A percentile compares a stretch with the other conserved stretches of the same genome.
Conservation (phyloP, 2,329 filamentous ascomycete genomes). For the Fusarium sarcochroum region DNA sequence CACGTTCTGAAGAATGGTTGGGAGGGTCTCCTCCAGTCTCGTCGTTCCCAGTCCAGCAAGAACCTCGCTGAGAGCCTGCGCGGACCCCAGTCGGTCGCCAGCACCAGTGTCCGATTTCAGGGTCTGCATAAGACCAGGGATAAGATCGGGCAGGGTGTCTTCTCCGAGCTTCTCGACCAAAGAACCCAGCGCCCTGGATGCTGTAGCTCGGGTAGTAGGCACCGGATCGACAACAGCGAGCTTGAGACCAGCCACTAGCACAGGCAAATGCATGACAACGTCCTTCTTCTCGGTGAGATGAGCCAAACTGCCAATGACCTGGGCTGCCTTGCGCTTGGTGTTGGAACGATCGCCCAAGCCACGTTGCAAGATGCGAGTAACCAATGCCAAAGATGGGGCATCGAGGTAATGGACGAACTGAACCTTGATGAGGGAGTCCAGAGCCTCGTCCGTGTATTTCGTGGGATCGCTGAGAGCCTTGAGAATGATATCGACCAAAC, state of each 20-base stretch:
- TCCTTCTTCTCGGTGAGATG: slow-evolving; percentile 98
- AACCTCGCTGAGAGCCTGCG: slow-evolving; percentile 95
- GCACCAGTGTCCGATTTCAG: slow-evolving; percentile 98
- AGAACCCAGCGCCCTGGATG: slow-evolving; percentile 94
- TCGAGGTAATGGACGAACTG: slow-evolving; percentile 99
- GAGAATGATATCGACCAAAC: slow-evolving; percentile 88
- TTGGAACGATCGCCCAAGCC: slow-evolving; percentile 91
- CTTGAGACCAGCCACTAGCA: slow-evolving; percentile 91
- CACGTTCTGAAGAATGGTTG: slow-evolving; percentile 96
- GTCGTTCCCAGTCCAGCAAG: slow-evolving; percentile 93
- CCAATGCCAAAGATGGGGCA: slow-evolving; percentile 92
- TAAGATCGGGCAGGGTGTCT: slow-evolving; percentile 95
- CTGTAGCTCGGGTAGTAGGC: slow-evolving; percentile 94
- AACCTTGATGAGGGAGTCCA: slow-evolving; percentile 97
- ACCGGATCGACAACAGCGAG: slow-evolving; percentile 94
- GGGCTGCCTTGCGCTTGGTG: slow-evolving; percentile 95
- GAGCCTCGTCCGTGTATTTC: slow-evolving; percentile 94
- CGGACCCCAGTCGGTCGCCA: slow-evolving; percentile 94
- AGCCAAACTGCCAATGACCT: slow-evolving; percentile 97
- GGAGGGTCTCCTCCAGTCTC: slow-evolving; percentile 93
- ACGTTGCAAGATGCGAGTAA: slow-evolving; percentile 95
- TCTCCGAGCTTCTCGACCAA: slow-evolving; percentile 99
- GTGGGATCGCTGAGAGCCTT: slow-evolving; percentile 98
- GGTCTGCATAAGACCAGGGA: slow-evolving; percentile 96
- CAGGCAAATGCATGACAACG: slow-evolving; percentile 88